These are phyloP conservation scores for Cyclotella distinguenda DNA, from an alignment of 108 stramenopile species.

Conservation along the genomic window DNA sequence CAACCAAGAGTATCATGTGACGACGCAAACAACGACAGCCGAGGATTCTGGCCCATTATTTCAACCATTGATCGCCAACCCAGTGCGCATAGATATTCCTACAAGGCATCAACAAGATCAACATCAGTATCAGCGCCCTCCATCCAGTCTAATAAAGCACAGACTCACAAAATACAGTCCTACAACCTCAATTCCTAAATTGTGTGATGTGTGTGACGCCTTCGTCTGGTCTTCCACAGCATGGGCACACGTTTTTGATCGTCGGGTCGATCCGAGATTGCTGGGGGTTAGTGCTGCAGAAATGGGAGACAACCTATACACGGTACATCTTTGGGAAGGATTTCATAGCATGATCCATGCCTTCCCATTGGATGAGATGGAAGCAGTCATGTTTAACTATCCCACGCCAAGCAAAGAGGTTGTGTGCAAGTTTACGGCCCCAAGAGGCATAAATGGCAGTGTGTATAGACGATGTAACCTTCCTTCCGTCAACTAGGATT, in stretches of 20 bases:
- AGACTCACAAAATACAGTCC: no score
- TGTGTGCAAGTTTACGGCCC: not conserved
- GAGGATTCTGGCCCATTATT: no score
- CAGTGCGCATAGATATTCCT: no score
- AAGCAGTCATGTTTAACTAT: not conserved
- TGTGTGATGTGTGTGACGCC: not conserved
- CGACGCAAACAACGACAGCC: no score
- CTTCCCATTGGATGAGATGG: conserved; percentile 2
- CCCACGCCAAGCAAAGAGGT: not conserved
- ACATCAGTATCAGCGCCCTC: no score
- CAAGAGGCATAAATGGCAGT: not conserved
- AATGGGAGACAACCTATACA: conserved; percentile 2
- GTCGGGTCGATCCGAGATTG: not conserved
- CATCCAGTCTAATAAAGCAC: no score
- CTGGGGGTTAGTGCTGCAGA: not conserved
- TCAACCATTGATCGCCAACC: no score
- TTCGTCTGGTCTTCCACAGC: not conserved
- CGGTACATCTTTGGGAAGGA: not conserved
- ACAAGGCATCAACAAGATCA: no score
- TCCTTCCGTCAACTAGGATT: not conserved
- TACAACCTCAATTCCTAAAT: not conserved
- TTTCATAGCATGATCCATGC: not conserved
- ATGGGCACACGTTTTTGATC: not conserved
- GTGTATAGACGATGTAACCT: not conserved
- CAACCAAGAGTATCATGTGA: no score